Evolutionary conservation across 1,284 basidiomycete genomes (phyloP).

Genomic region (Phylloboletellus chloephorus): DNA sequence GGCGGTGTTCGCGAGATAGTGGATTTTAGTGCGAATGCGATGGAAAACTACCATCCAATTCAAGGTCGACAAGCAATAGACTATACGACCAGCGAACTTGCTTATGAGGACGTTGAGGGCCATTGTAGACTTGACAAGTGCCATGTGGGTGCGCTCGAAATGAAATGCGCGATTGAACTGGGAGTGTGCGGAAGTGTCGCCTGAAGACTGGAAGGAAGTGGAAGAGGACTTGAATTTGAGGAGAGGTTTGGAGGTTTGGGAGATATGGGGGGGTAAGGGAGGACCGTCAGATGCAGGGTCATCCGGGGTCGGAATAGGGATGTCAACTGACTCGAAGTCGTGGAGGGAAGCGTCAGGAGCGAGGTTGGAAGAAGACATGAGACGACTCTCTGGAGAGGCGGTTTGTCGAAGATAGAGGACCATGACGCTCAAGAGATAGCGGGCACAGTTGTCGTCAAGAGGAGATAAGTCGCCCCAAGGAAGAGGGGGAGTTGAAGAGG

Average conservation of each 20-base stretch:
- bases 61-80: conserved; percentile 85
- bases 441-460: conserved; percentile 83
- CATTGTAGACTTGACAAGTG: conserved; percentile 51
- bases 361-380: conserved; percentile 57
- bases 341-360: conserved; percentile 65
- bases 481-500: conserved; percentile 34
- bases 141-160: conserved; percentile 67
- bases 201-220: conserved; percentile 31
- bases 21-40: conserved; percentile 70
- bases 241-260: conserved; percentile 26
- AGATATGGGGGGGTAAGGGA: conserved; percentile 30
- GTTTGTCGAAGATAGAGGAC: conserved; percentile 77
- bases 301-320: conserved; percentile 31
- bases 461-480: conserved; percentile 66
- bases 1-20: conserved; percentile 49
- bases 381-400: conserved; percentile 50
- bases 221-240: conserved; percentile 32
- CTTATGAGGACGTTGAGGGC: conserved; percentile 59
- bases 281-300: conserved; percentile 22
- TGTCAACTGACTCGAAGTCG: conserved; percentile 59
- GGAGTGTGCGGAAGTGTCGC: conserved; percentile 19
- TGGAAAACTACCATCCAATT: conserved; percentile 84
- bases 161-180: conserved; percentile 36
- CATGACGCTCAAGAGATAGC: conserved; percentile 80
- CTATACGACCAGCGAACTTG: conserved; percentile 70